Evolutionary conservation across 352 stramenopile genomes (phyloP).

Genomic region (Pythium aristosporum): DNA sequence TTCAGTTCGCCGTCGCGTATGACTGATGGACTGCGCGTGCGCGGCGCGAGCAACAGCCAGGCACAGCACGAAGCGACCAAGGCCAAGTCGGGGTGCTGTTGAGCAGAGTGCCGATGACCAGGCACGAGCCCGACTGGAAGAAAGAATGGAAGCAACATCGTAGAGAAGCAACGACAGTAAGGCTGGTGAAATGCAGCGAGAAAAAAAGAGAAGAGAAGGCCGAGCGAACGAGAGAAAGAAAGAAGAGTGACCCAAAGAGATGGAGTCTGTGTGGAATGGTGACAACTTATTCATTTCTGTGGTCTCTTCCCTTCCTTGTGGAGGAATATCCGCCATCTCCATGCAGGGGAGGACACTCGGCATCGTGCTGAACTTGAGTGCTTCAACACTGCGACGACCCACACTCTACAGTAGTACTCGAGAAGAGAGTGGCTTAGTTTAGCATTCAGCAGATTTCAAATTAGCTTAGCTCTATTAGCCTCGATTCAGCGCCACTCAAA

Average conservation of each 20-base stretch:
- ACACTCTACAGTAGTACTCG: background rate
- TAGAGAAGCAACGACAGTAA: background rate
- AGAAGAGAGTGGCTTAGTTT: slow-evolving; percentile 1
- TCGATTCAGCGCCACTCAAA: slow-evolving; percentile 15
- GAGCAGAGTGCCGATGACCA: slow-evolving; percentile 15
- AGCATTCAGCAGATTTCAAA: background rate
- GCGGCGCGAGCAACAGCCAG: slow-evolving; percentile 27
- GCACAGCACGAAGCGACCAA: slow-evolving; percentile 29
- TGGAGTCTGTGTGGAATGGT: slow-evolving; percentile 1
- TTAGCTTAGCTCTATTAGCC: slow-evolving; percentile 7
- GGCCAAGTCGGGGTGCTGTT: slow-evolving; percentile 33
- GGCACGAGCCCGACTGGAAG: background rate
- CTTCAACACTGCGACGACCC: slow-evolving; percentile 15
- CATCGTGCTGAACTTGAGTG: background rate
- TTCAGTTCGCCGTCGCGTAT: slow-evolving; percentile 25
- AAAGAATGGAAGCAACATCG: background rate
- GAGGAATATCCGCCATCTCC: too few species aligned
- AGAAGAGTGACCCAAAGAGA: slow-evolving; percentile 35
- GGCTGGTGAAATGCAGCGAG: background rate
- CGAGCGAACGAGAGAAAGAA: background rate
- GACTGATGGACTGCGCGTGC: slow-evolving; percentile 26
- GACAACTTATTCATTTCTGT: slow-evolving; percentile 5
- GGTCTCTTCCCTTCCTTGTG: background rate
- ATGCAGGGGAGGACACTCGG: too few species aligned
- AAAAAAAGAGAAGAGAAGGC: slow-evolving; percentile 16